phyloP scores from a whole-genome alignment of 208 protist genomes.

The Trichomonas vaginalis region DNA sequence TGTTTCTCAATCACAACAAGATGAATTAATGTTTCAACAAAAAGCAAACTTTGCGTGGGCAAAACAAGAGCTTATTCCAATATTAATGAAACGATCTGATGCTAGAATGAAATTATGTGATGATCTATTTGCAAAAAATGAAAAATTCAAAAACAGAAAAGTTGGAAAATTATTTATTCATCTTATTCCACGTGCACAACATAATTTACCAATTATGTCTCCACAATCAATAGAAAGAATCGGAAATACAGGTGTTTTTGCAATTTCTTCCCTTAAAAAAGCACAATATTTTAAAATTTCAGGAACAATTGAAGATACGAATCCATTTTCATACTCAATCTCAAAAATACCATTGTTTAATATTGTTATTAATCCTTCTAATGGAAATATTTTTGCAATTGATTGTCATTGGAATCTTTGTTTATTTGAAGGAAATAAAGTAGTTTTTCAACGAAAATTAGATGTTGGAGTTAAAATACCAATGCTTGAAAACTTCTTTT shows the following conservation, averaged over 20 bases:
- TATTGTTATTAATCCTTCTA: not conserved
- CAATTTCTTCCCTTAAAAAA: not conserved
- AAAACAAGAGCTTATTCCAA: not conserved
- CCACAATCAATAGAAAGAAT: not conserved
- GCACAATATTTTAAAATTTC: not conserved
- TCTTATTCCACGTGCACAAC: not conserved
- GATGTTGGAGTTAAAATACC: not conserved
- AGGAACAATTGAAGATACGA: not conserved
- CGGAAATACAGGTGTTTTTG: not conserved
- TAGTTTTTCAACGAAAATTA: not conserved
- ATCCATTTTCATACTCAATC: not conserved
- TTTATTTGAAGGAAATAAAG: not conserved
- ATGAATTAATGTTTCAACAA: not conserved
- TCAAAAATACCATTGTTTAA: not conserved
- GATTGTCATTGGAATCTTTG: not conserved
- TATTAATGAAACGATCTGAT: not conserved
- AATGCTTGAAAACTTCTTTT: not conserved
- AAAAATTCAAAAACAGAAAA: not conserved
- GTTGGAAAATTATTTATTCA: not conserved
- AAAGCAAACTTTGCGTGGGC: not conserved
- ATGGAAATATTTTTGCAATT: not conserved
- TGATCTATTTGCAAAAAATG: not conserved
- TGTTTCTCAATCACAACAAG: not conserved
- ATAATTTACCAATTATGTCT: not conserved
- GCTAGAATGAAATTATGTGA: not conserved